Conservation (phyloP, 495 filamentous ascomycete genomes). For the Hypoxylon lenormandii region DNA sequence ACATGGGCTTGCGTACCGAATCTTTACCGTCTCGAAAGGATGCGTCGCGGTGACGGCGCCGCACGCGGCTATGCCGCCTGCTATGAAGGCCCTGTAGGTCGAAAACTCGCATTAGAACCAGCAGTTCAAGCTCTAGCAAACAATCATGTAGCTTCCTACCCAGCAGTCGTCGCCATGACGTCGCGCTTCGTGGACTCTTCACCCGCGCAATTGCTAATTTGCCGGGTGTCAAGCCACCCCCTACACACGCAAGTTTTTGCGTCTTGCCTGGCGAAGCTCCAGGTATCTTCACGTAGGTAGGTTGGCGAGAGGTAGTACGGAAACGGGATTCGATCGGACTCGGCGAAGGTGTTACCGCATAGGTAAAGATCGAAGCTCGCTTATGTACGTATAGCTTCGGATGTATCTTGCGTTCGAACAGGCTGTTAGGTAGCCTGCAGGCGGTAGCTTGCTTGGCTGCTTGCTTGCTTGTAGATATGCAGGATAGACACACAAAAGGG, state of each 20-base stretch:
- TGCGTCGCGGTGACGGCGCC: slow-evolving; percentile 98
- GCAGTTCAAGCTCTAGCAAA: not conserved
- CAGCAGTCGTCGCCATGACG: slow-evolving; percentile 62
- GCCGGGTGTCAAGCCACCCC: not conserved
- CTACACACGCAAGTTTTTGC: not conserved
- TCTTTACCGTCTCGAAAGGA: slow-evolving; percentile 99
- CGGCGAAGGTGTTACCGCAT: no score
- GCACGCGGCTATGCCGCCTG: slow-evolving; percentile 94
- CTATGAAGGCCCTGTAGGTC: slow-evolving; percentile 75
- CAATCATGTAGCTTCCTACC: slow-evolving; percentile 46
- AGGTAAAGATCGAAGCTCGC: no score
- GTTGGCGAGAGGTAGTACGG: no score
- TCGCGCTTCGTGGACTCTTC: slow-evolving; percentile 30
- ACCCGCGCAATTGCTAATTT: slow-evolving; percentile 22
- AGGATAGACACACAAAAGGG: no score
- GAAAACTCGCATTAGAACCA: slow-evolving; percentile 35
- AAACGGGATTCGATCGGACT: no score
- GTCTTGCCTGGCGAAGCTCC: no score
- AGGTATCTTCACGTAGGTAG: no score
- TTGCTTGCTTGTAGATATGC: no score
- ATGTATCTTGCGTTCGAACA: no score
- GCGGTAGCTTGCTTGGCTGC: no score
- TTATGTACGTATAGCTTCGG: no score
- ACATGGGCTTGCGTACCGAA: slow-evolving; percentile 69
- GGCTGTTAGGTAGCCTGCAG: no score